Conservation (phyloP, 2,329 filamentous ascomycete genomes). For the Alternaria consortialis region DNA sequence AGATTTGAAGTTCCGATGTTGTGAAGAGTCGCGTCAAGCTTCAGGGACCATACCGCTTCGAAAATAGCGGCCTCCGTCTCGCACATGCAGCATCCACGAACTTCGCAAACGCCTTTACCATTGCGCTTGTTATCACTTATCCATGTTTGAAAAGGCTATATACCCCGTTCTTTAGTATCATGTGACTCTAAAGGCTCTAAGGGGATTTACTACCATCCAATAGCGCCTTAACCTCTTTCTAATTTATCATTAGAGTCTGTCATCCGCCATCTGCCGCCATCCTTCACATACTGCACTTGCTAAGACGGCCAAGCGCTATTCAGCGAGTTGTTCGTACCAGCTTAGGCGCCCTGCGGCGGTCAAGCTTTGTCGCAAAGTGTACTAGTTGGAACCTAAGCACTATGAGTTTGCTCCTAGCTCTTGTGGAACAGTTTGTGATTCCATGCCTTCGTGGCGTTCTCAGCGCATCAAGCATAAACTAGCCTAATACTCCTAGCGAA, state of each 20-base stretch:
- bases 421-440: neutral
- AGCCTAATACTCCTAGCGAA: neutral
- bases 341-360: neutral
- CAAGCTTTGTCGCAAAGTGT: neutral
- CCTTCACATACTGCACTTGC: neutral
- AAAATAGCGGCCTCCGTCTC: neutral
- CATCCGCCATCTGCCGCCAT: neutral
- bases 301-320: neutral
- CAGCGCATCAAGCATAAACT: neutral
- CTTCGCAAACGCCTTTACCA: neutral
- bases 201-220: neutral
- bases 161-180: neutral
- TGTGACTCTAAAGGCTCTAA: neutral
- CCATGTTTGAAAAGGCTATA: neutral
- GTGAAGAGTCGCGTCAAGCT: slow-evolving; percentile 1
- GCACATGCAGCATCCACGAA: neutral
- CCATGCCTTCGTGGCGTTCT: neutral
- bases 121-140: neutral
- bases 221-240: neutral
- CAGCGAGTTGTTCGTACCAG: neutral
- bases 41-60: neutral
- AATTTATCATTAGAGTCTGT: neutral
- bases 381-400: neutral
- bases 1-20: neutral
- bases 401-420: neutral